Conservation (phyloP, 2,329 filamentous ascomycete species). For the Neonectria sp. region DNA sequence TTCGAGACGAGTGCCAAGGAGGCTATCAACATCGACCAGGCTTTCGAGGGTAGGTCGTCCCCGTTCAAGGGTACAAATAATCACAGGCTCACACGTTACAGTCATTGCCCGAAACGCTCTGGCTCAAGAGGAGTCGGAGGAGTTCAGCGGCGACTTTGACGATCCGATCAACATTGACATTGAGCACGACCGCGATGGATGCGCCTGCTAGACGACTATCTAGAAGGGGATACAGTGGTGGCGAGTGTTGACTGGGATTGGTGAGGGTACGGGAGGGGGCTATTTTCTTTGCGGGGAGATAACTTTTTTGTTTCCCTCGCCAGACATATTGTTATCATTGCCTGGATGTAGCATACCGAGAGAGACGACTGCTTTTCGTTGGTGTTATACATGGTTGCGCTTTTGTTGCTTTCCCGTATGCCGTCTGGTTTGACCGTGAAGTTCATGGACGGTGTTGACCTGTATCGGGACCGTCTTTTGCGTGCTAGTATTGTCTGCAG, state of each 20-base stretch:
- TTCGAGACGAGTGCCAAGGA: constrained; percentile 99
- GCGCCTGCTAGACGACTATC: constrained; percentile 79
- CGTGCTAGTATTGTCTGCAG: background rate
- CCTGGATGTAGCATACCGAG: constrained; percentile 48
- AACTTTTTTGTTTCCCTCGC: constrained; percentile 21
- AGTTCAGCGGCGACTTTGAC: constrained; percentile 97
- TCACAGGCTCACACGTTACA: constrained; percentile 54
- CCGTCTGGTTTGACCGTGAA: background rate
- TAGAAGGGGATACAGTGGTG: constrained; percentile 23
- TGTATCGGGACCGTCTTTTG: background rate
- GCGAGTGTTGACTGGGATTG: constrained; percentile 26
- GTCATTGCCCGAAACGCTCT: constrained; percentile 97
- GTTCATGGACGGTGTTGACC: constrained; percentile 8
- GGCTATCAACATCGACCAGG: constrained; percentile 95
- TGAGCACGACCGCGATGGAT: constrained; percentile 92
- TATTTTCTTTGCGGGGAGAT: constrained; percentile 16
- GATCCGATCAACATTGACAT: constrained; percentile 99
- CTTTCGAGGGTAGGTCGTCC: constrained; percentile 72
- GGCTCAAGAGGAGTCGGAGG: constrained; percentile 96
- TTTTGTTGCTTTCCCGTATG: constrained; percentile 28
- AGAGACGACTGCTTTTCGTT: constrained; percentile 40
- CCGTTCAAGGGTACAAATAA: background rate
- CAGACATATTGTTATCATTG: constrained; percentile 41
- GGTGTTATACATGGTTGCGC: constrained; percentile 47
- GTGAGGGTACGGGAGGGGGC: constrained; percentile 18